Base-by-base conservation (phyloP, 2,329 filamentous ascomycete genomes). In the Ascocoryne sarcoides region DNA sequence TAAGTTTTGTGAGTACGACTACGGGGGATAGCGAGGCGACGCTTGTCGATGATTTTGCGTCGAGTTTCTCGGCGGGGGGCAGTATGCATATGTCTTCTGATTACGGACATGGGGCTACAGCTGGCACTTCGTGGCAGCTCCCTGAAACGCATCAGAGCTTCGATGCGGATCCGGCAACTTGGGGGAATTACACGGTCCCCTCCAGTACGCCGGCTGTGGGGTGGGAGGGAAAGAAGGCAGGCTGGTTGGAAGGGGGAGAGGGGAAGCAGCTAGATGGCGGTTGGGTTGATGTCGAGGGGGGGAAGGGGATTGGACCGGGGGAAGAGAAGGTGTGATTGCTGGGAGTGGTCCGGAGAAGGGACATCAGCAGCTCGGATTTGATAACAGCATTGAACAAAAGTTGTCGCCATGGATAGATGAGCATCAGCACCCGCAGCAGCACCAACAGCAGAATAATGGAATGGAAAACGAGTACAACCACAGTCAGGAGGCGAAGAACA, bases 1-100 rank as follows among this genome's bases (percentile, higher is more conserved):
- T 67, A 4, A 58, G 59, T 45, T 68, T 66, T 50, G 55, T 62
- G 37, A 61, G 64, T 0, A 55, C 58, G 23, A 50, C 50, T 14
- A 59, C 58, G 14, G 48, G 54, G 4, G 58, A 60, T 31, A 56
- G 50, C 10, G 53, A 57, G n/a, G 43, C 48, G n/a, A 57, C 53
- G 3, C 54, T 60, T 16, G 56, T 58, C 15, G 51, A 53, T 10
- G 28, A 41, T 21, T 45, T 49, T 15, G 28, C 41, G 1, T 29
- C 43, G 12, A 29, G n/a, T n/a, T n/a, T n/a, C n/a, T n/a, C 40
- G n/a, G n/a, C n/a, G n/a, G n/a, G n/a, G n/a, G n/a, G n/a, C n/a
- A n/a, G n/a, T n/a, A n/a, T n/a, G n/a, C n/a, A n/a, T n/a, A n/a
- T n/a, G n/a, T 2, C 47, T 49, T 29, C 48, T 55, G 7, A 47